These are phyloP conservation scores for Hirschfeldia incana DNA, from an alignment of 345 rosid genomes.

Conservation along the genomic window DNA sequence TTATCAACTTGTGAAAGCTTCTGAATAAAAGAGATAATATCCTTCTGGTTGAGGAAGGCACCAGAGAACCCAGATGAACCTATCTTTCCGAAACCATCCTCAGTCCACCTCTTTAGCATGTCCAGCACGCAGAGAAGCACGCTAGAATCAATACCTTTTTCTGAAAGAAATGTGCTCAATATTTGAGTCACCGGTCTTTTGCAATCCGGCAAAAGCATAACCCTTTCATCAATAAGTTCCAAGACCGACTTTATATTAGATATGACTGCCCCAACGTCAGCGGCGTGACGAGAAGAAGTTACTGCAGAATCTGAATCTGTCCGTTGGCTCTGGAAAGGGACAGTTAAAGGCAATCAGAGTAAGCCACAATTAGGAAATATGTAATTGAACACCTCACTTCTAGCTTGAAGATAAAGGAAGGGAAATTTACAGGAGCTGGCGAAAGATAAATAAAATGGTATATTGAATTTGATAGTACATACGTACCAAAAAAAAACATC, in stretches of 20 bases:
- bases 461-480: constrained; percentile 12
- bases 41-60: constrained; percentile 70
- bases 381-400: constrained; percentile 5
- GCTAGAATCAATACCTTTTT: constrained; percentile 86
- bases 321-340: constrained; percentile 67
- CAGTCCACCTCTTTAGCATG: constrained; percentile 86
- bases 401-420: background rate
- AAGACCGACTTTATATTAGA: constrained; percentile 75
- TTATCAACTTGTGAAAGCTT: constrained; percentile 91
- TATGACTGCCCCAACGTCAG: constrained; percentile 80
- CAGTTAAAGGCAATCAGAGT: constrained; percentile 19
- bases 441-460: constrained; percentile 23
- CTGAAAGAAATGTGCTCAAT: constrained; percentile 79
- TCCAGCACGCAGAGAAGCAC: constrained; percentile 92
- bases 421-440: constrained; percentile 9
- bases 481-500: constrained; percentile 10
- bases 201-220: constrained; percentile 86
- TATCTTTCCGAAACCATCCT: constrained; percentile 68
- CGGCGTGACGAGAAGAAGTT: constrained; percentile 81
- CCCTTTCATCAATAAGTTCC: constrained; percentile 82
- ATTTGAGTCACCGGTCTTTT: constrained; percentile 73
- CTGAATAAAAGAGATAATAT: constrained; percentile 73
- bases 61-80: constrained; percentile 53
- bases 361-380: constrained; percentile 20
- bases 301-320: constrained; percentile 85